Evolutionary conservation across 495 filamentous ascomycete genomes (phyloP).

Genomic region (Penicillium antarcticum): DNA sequence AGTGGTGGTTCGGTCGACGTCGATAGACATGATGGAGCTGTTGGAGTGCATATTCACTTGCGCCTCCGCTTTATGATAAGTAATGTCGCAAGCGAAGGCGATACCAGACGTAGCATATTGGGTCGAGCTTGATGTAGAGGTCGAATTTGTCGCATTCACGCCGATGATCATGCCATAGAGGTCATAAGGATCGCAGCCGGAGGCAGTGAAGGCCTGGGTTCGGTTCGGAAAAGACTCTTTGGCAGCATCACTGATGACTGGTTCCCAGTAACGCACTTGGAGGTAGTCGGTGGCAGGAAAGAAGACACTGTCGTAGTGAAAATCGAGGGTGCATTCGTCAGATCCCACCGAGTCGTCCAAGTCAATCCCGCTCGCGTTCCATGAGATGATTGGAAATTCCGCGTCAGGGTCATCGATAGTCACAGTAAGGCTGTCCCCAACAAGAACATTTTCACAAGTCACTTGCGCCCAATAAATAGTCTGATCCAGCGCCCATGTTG

Average conservation of each 20-base stretch:
- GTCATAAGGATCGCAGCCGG: constrained; percentile 34
- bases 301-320: constrained; percentile 32
- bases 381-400: constrained; percentile 20
- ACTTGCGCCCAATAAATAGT: constrained; percentile 38
- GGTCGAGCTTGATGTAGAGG: constrained; percentile 1
- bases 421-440: constrained; percentile 22
- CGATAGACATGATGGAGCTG: constrained; percentile 33
- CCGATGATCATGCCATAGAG: constrained; percentile 38
- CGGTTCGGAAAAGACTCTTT: constrained; percentile 9
- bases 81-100: constrained; percentile 36
- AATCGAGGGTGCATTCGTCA: constrained; percentile 27
- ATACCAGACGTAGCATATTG: constrained; percentile 26
- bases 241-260: constrained; percentile 15
- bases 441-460: constrained; percentile 21
- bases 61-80: constrained; percentile 31
- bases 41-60: constrained; percentile 38
- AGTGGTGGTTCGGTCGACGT: constrained; percentile 17
- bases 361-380: constrained; percentile 29
- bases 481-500: constrained; percentile 36
- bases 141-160: constrained; percentile 27
- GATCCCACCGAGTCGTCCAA: constrained; percentile 15
- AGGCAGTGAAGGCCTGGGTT: constrained; percentile 25
- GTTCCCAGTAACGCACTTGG: constrained; percentile 43
- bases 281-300: constrained; percentile 33
- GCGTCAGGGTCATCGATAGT: constrained; percentile 17